phyloP scores from a whole-genome alignment of 2,329 filamentous ascomycete species.

The Pseudogymnoascus sp. region DNA sequence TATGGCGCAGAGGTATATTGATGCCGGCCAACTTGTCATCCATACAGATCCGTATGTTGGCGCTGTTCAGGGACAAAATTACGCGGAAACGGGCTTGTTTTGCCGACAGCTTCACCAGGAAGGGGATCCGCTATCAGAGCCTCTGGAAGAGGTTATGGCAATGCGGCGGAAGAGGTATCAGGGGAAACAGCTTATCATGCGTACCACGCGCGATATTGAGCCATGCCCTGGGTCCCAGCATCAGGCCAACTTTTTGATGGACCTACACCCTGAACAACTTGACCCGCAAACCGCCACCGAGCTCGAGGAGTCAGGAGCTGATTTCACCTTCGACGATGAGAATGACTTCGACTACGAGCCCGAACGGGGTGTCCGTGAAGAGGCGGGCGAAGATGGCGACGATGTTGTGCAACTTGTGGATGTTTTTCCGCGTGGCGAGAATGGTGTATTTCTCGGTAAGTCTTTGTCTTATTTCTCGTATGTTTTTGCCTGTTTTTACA shows the following conservation, averaged over 20 bases:
- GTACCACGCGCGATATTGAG: neutral
- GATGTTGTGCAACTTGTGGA: neutral
- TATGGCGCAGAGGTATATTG: conserved; percentile 32
- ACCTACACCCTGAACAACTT: neutral
- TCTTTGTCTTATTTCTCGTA: neutral
- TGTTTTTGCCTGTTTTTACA: neutral
- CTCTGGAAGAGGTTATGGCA: neutral
- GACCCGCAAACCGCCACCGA: neutral
- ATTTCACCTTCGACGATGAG: neutral
- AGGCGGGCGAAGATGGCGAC: neutral
- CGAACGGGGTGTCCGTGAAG: neutral
- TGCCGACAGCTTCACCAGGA: conserved; percentile 41
- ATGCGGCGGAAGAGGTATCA: neutral
- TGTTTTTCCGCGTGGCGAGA: neutral
- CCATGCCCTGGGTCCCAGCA: neutral
- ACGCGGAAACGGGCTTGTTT: conserved; percentile 39
- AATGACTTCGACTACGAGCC: neutral
- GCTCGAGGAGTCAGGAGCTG: neutral
- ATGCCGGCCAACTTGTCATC: conserved; percentile 33
- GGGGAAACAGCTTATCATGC: neutral
- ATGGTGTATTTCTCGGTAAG: neutral
- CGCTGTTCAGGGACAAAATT: conserved; percentile 47
- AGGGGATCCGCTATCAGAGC: conserved; percentile 25
- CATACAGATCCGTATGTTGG: conserved; percentile 42
- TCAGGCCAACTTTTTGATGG: neutral